A percentile compares a stretch with the other conserved stretches of the same genome.
Evolutionary conservation across 2,329 filamentous ascomycete genomes (phyloP).

Genomic region (Fusarium tuaranense): DNA sequence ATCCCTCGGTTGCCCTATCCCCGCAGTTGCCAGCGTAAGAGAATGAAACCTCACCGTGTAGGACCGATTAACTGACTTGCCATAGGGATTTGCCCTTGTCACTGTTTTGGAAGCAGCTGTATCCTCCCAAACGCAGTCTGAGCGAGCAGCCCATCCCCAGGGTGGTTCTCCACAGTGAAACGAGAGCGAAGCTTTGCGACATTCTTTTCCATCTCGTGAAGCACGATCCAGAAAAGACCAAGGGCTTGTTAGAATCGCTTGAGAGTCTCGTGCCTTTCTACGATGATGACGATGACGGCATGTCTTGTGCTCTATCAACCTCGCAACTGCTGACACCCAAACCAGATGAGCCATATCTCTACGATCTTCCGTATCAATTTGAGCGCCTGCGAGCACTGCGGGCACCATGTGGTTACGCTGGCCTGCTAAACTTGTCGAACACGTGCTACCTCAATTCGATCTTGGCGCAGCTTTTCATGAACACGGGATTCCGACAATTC

Average conservation of each 20-base stretch:
- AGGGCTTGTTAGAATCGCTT: slow-evolving; percentile 59
- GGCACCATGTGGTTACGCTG: slow-evolving; percentile 84
- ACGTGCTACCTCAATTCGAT: slow-evolving; percentile 98
- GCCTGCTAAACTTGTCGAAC: slow-evolving; percentile 91
- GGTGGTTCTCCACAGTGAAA: slow-evolving; percentile 64
- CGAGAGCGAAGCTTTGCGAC: slow-evolving; percentile 70
- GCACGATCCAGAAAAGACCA: slow-evolving; percentile 61
- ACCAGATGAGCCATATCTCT: slow-evolving; percentile 65
- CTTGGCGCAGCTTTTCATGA: slow-evolving; percentile 96
- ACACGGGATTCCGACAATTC: slow-evolving; percentile 86
- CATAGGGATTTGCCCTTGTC: slow-evolving; percentile 47
- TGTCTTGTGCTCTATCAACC: slow-evolving; percentile 35
- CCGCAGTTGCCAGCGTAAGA: slow-evolving; percentile 44
- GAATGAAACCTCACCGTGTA: not conserved
- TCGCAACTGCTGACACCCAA: slow-evolving; percentile 19
- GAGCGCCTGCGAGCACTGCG: slow-evolving; percentile 78
- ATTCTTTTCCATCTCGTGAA: slow-evolving; percentile 69
- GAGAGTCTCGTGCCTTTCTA: slow-evolving; percentile 53
- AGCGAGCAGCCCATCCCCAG: slow-evolving; percentile 48
- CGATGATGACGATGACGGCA: slow-evolving; percentile 52
- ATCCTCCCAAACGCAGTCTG: slow-evolving; percentile 63
- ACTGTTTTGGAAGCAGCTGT: slow-evolving; percentile 74
- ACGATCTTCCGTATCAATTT: slow-evolving; percentile 70
- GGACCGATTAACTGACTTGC: slow-evolving; percentile 11
- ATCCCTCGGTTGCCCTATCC: slow-evolving; percentile 41